Base-by-base conservation (phyloP, 768 basidiomycete genomes). In the Trametes villosa region DNA sequence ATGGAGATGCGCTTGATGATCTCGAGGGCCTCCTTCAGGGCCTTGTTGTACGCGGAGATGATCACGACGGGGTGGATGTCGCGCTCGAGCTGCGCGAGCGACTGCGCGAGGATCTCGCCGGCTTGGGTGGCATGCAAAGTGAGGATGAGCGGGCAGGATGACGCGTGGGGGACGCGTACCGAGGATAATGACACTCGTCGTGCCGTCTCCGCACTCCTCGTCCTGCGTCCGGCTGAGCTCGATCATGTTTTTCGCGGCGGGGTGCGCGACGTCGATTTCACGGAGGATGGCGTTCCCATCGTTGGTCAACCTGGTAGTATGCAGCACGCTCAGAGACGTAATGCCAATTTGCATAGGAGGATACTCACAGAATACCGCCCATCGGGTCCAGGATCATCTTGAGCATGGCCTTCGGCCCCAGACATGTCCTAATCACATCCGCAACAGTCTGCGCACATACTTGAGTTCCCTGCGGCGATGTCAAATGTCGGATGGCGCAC, bases 301-400 rank as follows among this genome's bases (percentile, higher is more conserved):
- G 74, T 98, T 98, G 2, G 97, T 98, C 20, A 98, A 79, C 63
- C 96, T 97, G 41, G 20, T 58, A 52, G 51, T 22, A 33, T 31
- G 13, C 30, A 15, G 26, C 55, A 4, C 47, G 8, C 22, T 49
- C 6, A 36, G 24, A 33, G 18, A 20, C 13, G n/a, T 12, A 18
- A 9, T 31, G n/a, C 17, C 26, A 22, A 31, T 24, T 26, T 26
- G 20, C 3, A 38, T 34, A 33, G 38, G 53, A 38, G 34, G 47
- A 48, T 31, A 80, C 87, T 54, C 59, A 96, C 96, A 98, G 71
- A 68, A 99, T 98, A 54, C 97, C 97, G 53, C 97, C 97, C 97
- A 99, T 98, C 1, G 96, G 96, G 78, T 98, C 96, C 44, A 98
- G 77, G 67, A 98, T 97, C 97, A 99, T 98, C 82, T 98, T 99